Conservation (phyloP, 1,139 yeast species). For the Lodderomyces margitis region DNA sequence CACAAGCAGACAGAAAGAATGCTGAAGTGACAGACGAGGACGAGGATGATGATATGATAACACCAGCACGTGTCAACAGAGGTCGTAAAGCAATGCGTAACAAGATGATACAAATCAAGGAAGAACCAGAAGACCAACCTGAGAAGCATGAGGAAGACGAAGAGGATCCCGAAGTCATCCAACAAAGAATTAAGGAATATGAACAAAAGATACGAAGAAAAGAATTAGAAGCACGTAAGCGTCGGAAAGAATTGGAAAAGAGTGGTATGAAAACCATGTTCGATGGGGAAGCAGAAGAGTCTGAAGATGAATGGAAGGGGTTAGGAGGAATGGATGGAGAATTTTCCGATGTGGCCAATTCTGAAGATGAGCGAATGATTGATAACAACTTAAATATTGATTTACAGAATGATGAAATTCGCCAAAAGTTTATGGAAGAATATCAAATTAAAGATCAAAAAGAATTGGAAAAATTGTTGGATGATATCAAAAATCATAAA, state of each 20-base stretch:
- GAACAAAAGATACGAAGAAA: slow-evolving; percentile 40
- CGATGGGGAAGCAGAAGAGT: slow-evolving; percentile 91
- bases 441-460: slow-evolving; percentile 68
- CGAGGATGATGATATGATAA: slow-evolving; percentile 29
- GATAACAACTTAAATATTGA: slow-evolving; percentile 68
- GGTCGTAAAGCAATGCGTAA: slow-evolving; percentile 25
- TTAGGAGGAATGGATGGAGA: slow-evolving; percentile 84
- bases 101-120: slow-evolving; percentile 18
- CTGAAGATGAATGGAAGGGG: slow-evolving; percentile 96
- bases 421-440: slow-evolving; percentile 62
- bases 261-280: slow-evolving; percentile 53
- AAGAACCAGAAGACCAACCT: slow-evolving; percentile 21
- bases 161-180: slow-evolving; percentile 26
- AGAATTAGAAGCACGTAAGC: slow-evolving; percentile 36
- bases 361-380: slow-evolving; percentile 79
- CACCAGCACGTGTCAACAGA: slow-evolving; percentile 24
- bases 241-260: slow-evolving; percentile 49
- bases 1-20: not conserved
- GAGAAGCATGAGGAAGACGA: slow-evolving; percentile 19
- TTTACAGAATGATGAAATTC: slow-evolving; percentile 58
- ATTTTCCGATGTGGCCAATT: slow-evolving; percentile 58
- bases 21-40: slow-evolving; percentile 11
- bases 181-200: slow-evolving; percentile 31
- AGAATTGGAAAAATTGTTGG: slow-evolving; percentile 70
- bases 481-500: slow-evolving; percentile 81